Base-by-base conservation (phyloP, 2,329 filamentous ascomycete species). In the Neonectria coccinea region DNA sequence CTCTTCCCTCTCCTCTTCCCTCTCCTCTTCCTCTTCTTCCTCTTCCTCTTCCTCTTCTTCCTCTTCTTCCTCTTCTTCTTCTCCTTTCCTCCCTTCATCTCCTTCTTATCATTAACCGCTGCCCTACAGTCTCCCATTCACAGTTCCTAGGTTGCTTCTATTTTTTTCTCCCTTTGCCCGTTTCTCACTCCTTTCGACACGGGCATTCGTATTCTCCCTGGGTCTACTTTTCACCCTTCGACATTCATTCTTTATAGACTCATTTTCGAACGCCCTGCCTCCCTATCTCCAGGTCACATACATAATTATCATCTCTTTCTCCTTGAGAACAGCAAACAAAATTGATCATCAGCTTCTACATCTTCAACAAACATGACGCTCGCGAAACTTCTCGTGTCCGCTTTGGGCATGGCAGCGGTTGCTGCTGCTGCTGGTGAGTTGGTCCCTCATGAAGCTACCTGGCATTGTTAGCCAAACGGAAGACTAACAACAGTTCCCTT, bases 341-440 rank as follows among this genome's bases (percentile, higher is more conserved):
- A 4, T 36, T 14, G n/a, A 36, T 33, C 12, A 18, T 48, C 8
- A 22, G 10, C 20, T 59, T 31, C n/a, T 18, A 31, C 31, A 33
- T 36, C 53, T 10, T 50, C 16, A 55, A 33, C 18, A 9, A 11
- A 65, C 39, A 67, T 77, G 74, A 45, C 65, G 16, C 20, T 72
- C 57, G 67, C 62, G 36, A 64, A 53, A 16, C 57, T 71, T 51
- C 59, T 77, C 18, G 59, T 73, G 54, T 72, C 74, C 27, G 72
- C 64, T 16, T 33, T 75, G 50, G 70, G 66, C 31, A 64, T 75
- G 51, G 67, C 67, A 33, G 67, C 67, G 9, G 57, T 70, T 18
- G 69, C 69, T 42, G 39, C 39, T 42, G 39, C 39, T 42, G 39
- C 39, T 11, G 39, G 39, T 42, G 39, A 42, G 39, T 18, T 18